A percentile compares a stretch with the other conserved stretches of the same genome.
These are phyloP conservation scores for Curvularia sp. DNA, from an alignment of 2,329 filamentous ascomycete species.

Conservation along the genomic window DNA sequence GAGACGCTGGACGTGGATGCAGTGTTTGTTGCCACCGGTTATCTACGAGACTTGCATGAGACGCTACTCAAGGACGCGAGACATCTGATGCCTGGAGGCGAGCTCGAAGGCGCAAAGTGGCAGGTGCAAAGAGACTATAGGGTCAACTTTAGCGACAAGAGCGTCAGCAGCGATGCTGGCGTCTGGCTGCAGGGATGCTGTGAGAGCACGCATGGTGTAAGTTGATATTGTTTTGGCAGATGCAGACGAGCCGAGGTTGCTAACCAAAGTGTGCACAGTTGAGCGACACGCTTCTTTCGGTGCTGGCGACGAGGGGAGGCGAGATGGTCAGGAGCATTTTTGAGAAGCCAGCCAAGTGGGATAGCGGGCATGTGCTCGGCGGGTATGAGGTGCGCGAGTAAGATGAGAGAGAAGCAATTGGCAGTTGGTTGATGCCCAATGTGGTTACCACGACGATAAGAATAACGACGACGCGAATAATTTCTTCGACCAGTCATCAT, in stretches of 20 bases:
- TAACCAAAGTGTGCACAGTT: constrained; percentile 57
- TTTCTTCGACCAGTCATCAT: neutral
- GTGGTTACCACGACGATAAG: neutral
- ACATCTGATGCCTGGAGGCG: constrained; percentile 66
- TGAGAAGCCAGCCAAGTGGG: constrained; percentile 46
- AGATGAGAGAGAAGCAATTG: constrained; percentile 1
- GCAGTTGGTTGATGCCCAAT: constrained; percentile 2
- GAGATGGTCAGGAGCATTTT: constrained; percentile 82
- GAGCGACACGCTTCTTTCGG: constrained; percentile 81
- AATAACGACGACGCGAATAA: neutral
- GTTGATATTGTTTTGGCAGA: constrained; percentile 48
- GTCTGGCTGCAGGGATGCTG: constrained; percentile 95
- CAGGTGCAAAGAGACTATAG: constrained; percentile 79
- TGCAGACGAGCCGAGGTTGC: constrained; percentile 1
- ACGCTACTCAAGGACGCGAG: constrained; percentile 72
- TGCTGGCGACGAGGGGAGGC: constrained; percentile 75
- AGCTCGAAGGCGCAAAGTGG: constrained; percentile 60
- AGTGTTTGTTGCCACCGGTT: constrained; percentile 87
- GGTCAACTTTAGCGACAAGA: constrained; percentile 71
- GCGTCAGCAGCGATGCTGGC: constrained; percentile 75
- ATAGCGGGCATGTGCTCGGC: constrained; percentile 27
- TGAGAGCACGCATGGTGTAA: constrained; percentile 88
- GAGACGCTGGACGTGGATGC: constrained; percentile 78
- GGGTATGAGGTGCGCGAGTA: constrained; percentile 31
- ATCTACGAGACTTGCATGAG: constrained; percentile 78